A percentile compares a stretch with the other conserved stretches of the same genome.
Conservation (phyloP, 2,329 filamentous ascomycete genomes). For the Amphichorda felina region DNA sequence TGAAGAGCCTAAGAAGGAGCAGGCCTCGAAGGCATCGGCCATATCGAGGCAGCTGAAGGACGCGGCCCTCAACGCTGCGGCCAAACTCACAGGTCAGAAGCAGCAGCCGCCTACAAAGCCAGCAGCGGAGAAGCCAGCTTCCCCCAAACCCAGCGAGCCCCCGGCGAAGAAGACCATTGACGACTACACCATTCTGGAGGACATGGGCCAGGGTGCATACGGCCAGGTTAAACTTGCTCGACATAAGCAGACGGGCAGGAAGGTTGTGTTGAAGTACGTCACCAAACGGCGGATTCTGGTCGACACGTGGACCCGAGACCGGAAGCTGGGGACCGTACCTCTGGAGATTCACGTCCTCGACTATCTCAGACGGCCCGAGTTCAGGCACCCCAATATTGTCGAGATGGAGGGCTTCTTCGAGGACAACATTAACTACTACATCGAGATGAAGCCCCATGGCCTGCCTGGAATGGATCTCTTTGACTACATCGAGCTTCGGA, state of each 20-base stretch:
- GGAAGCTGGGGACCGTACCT: slow-evolving; percentile 84
- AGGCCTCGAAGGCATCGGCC: slow-evolving; percentile 28
- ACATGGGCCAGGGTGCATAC: slow-evolving; percentile 97
- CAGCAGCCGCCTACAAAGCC: background rate
- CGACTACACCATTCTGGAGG: slow-evolving; percentile 86
- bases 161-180: slow-evolving; percentile 68
- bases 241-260: slow-evolving; percentile 68
- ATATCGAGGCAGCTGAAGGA: slow-evolving; percentile 46
- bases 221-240: slow-evolving; percentile 93
- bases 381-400: slow-evolving; percentile 57
- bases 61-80: slow-evolving; percentile 41
- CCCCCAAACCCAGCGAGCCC: slow-evolving; percentile 18
- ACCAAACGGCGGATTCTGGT: slow-evolving; percentile 94
- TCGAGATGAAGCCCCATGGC: slow-evolving; percentile 93
- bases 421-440: slow-evolving; percentile 90
- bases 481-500: slow-evolving; percentile 92
- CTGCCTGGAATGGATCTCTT: slow-evolving; percentile 97
- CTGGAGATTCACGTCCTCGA: slow-evolving; percentile 95
- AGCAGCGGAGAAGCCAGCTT: slow-evolving; percentile 5
- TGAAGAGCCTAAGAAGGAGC: slow-evolving; percentile 28
- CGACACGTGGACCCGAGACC: slow-evolving; percentile 95
- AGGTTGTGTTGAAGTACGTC: slow-evolving; percentile 94
- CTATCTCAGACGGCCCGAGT: slow-evolving; percentile 67
- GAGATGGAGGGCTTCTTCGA: slow-evolving; percentile 66
- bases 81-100: slow-evolving; percentile 33